Conservation (phyloP, 179 eudicot genomes). For the Spergularia azorica region DNA sequence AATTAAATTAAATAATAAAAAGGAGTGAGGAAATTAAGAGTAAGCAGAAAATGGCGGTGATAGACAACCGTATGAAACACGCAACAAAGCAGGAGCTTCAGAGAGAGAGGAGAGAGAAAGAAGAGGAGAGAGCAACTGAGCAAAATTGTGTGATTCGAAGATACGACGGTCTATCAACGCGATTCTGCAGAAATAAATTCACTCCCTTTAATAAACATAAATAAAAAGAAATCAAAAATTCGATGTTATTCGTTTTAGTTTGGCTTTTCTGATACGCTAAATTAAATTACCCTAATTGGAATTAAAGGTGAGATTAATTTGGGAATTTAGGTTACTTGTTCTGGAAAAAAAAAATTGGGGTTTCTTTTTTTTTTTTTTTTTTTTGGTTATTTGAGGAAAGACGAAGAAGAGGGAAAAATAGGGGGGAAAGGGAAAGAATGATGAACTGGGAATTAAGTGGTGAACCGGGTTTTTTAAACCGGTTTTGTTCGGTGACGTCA, state of each 20-base stretch:
- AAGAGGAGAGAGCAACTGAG: neutral
- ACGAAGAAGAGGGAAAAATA: neutral
- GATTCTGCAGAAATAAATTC: conserved; percentile 54
- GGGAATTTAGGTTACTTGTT: conserved; percentile 14
- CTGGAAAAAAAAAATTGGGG: conserved; percentile 3
- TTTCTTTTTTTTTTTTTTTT: neutral
- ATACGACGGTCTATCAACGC: conserved; percentile 90
- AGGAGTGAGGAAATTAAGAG: conserved; percentile 41
- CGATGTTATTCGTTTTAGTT: neutral
- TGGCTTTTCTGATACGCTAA: neutral
- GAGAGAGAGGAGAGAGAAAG: neutral
- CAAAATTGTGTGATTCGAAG: conserved; percentile 63
- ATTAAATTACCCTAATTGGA: conserved; percentile 11
- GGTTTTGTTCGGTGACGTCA: neutral
- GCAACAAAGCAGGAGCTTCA: conserved; percentile 37
- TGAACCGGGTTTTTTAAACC: neutral
- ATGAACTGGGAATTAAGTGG: neutral
- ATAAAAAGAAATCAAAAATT: neutral
- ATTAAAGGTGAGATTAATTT: neutral
- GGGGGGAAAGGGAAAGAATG: conserved; percentile 1
- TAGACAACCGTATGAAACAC: conserved; percentile 93
- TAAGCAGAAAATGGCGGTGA: conserved; percentile 50
- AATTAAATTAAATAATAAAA: conserved; percentile 6
- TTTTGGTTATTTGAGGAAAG: conserved; percentile 4
- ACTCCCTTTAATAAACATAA: neutral